These are phyloP conservation scores for Oryza longistaminata DNA, from an alignment of 176 grass and related monocot species.

Conservation along the genomic window DNA sequence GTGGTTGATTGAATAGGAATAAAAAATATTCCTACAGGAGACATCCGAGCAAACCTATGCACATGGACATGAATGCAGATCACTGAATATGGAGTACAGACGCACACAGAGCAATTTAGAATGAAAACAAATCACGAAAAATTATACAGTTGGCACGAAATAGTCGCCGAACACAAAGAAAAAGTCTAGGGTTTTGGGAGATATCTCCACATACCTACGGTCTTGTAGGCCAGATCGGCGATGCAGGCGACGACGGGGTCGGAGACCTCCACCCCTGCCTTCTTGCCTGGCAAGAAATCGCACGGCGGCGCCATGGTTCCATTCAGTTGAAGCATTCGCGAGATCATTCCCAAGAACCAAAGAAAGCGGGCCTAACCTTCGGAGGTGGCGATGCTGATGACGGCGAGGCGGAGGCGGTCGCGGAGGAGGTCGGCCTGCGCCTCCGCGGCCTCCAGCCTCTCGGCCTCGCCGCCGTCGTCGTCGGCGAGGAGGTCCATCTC, in stretches of 20 bases:
- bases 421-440: slow-evolving; percentile 61
- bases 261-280: slow-evolving; percentile 57
- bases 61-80: neutral
- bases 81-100: neutral
- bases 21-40: too few relatives aligned
- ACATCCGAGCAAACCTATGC: neutral
- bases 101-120: neutral
- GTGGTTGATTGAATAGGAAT: neutral
- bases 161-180: neutral
- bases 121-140: neutral
- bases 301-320: neutral
- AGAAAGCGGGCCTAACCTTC: slow-evolving; percentile 53
- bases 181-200: neutral
- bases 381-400: slow-evolving; percentile 70
- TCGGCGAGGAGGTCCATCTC: slow-evolving; percentile 21
- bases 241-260: slow-evolving; percentile 80
- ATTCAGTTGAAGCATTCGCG: neutral
- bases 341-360: slow-evolving; percentile 8
- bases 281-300: slow-evolving; percentile 57
- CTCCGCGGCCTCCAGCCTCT: slow-evolving; percentile 46
- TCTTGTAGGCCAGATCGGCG: slow-evolving; percentile 75
- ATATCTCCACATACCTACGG: slow-evolving; percentile 43
- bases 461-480: slow-evolving; percentile 19
- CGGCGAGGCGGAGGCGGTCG: slow-evolving; percentile 66
- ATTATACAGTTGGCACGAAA: neutral